Base-by-base conservation (phyloP, 352 stramenopile genomes). In the Thalassiosira sp. region DNA sequence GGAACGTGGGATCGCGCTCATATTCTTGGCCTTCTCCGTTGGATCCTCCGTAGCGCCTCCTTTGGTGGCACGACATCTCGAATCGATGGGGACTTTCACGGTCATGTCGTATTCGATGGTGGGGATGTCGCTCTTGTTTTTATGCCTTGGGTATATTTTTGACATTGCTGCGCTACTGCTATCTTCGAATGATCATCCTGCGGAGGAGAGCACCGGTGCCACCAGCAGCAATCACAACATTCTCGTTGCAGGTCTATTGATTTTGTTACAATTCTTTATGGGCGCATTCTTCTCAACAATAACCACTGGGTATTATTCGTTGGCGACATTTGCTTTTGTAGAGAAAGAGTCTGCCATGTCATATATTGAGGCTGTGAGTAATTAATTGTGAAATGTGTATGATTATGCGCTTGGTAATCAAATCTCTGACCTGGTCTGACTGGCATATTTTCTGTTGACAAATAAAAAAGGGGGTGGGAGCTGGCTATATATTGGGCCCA, bases 261-360 rank as follows among this genome's bases (percentile, higher is more conserved):
- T 43, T 3, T 2, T 76, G 11, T 31, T 67, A 16, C 58, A 73
- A 31, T 75, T 83, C 31, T 63, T 60, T 42, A 49, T 79, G 18
- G 75, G 75, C 6, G 65, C 25, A 8, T 65, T 46, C 25, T 65
- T 75, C 22, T 77, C 75, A 0, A 37, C 59, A 18, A 61, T 83
- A 5, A 59, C 62, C 13, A 83, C 75, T n/a, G 75, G 75, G 5
- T 83, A 83, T 43, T 83, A 83, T 27, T 83, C 75, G 1, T 45
- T 61, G 58, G 62, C 75, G 11, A 75, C 75, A n/a, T 62, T 76
- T 5, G 15, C 72, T 33, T 78, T 73, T 22, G n/a, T 45, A 22
- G 35, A 78, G 8, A 54, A 65, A 27, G 75, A 83, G 40, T 42
- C 33, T 5, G 67, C 68, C 11, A 82, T 78, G 57, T 82, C 74